Base-by-base conservation (phyloP, 441 rosid species). In the Populus hybrid region DNA sequence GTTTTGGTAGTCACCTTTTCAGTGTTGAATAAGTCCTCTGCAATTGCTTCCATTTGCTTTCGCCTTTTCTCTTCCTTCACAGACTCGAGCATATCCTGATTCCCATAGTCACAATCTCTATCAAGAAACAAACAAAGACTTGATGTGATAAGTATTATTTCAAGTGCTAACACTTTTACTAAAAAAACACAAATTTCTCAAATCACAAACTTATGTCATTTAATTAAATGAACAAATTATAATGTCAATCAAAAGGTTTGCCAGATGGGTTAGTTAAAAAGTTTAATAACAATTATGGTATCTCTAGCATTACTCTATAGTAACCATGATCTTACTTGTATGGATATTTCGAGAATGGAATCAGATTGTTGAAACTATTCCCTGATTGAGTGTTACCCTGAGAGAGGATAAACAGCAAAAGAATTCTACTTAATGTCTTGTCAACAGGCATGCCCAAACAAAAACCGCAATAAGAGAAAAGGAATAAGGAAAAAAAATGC, bases 271-370 rank as follows among this genome's bases (percentile, higher is more conserved):
- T 46, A 14, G 20, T 46, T 14, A 14, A 46, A 46, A 12, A 46
- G 20, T 46, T 46, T 4, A 4, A 46, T 46, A 14, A 46, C 57
- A 46, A 46, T 14, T 46, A 46, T 46, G 10, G 57, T 14, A 46
- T 46, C 57, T 46, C 57, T 46, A 46, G 57, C 57, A 46, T 46
- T 46, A 46, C 20, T 14, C 57, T 12, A 1, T 46, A 35, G 66
- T 69, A 78, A 77, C 20, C 77, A 64, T 72, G 71, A 79, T 74
- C 86, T 86, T 84, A 95, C 99, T 87, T 90, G 89, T 89, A 94
- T 57, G 99, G 97, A 81, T 86, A 85, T 85, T 87, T 94, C 1
- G 98, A 90, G 74, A 91, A 95, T n/a, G 95, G 99, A 83, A 95
- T 89, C 46, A 95, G 90, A 86, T 74, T 92, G 86, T 79, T 72